phyloP scores from a whole-genome alignment of 257 asterid genomes.

The Gynochthodes officinalis region DNA sequence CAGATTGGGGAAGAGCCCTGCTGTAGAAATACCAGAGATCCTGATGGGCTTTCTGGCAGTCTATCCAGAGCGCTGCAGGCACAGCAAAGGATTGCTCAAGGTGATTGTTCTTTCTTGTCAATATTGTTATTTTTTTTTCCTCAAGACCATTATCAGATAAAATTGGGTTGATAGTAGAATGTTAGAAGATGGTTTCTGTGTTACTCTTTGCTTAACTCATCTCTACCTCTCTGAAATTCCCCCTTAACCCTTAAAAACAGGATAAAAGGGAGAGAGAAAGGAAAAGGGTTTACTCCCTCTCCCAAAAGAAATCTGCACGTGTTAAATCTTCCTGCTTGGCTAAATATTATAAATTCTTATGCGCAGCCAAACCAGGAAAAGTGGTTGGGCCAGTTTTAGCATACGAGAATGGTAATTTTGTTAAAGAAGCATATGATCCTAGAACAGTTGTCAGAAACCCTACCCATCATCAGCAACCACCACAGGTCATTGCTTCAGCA shows the following conservation, averaged over 20 bases:
- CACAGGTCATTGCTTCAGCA: conserved; percentile 37
- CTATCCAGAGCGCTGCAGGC: conserved; percentile 50
- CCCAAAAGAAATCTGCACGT: too few species aligned
- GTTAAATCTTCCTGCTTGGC: background rate
- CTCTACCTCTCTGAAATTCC: background rate
- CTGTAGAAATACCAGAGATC: conserved; percentile 42
- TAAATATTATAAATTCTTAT: background rate
- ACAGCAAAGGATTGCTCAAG: conserved; percentile 56
- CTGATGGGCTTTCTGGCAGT: conserved; percentile 43
- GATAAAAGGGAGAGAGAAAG: too few species aligned
- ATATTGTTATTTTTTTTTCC: background rate
- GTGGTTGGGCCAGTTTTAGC: conserved; percentile 47
- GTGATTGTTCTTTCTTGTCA: conserved; percentile 26
- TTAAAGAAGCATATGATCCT: conserved; percentile 49
- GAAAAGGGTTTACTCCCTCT: too few species aligned
- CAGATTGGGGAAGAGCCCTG: conserved; percentile 49
- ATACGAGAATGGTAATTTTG: conserved; percentile 34
- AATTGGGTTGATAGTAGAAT: background rate
- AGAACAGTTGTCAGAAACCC: conserved; percentile 43
- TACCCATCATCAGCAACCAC: conserved; percentile 16
- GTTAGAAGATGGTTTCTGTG: background rate
- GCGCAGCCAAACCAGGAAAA: conserved; percentile 66
- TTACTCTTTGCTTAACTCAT: background rate
- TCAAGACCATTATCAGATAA: background rate
- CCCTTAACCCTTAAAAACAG: too few species aligned